Evolutionary conservation across 2,329 filamentous ascomycete species (phyloP), one percentile per base, ranked within the genome.

Genomic region (Arthrobotrys sphaeroides): DNA sequence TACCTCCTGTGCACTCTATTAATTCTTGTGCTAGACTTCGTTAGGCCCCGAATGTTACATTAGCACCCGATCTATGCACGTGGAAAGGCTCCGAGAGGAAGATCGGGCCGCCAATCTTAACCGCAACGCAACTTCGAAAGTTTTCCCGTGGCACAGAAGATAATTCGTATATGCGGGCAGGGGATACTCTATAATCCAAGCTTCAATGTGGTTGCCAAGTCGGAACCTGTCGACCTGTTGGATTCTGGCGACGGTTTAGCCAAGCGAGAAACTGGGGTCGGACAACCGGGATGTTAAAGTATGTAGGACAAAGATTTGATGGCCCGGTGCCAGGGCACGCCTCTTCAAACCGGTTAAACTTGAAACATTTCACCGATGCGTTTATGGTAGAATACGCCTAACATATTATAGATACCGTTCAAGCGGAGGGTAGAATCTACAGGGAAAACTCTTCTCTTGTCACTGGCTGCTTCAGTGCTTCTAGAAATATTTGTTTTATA

Each of bases 71-170:
- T 38, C 16, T 40, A 51, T 51, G 45, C 45, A 40, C 42, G 31
- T 49, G 45, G 43, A 10, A 26, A 40, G 28, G 40, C 16, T 9
- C 28, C 33, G 45, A 55, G 18, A 33, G 64, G 64, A 49, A 68
- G 42, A 26, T 49, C 64, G 64, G 66, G 43, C 66, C 66, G 66
- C 55, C 12, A 45, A 49, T 62, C 40, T 62, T 53, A 61, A 70
- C 66, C 55, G 45, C 33, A 55, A 61, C 45, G 28, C 55, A 31
- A 33, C 33, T 43, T 60, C 24, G 22, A 60, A 43, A 2, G 36
- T 43, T 60, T 60, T 59, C 22, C 55, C 36, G 22, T 26, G 33
- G 26, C 33, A 31, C 33, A 60, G 24, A 13, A 3, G 24, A 20
- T 16, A 20, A 24, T 43, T 38, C 24, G 33, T 51, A 69, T 47